phyloP scores from a whole-genome alignment of 164 flowering plant species.

The Annona cherimola region DNA sequence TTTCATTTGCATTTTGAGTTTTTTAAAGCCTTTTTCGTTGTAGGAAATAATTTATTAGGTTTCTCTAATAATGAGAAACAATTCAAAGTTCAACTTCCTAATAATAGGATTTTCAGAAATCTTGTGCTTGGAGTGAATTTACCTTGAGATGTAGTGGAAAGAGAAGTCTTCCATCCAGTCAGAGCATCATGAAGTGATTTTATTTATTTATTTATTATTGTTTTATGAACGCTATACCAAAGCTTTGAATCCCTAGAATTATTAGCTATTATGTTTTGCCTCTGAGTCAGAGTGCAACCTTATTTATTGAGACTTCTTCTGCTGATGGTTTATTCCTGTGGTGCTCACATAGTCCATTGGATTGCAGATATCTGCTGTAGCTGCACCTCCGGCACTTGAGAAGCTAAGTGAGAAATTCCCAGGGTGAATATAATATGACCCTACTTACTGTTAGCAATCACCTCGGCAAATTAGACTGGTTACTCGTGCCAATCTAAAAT shows the following conservation, averaged over 20 bases:
- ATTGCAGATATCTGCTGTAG: constrained; percentile 86
- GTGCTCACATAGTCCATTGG: background rate
- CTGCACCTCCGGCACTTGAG: constrained; percentile 94
- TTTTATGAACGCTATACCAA: background rate
- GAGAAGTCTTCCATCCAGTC: too few species aligned
- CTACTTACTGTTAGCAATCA: background rate
- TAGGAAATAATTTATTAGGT: too few species aligned
- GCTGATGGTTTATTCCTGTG: background rate
- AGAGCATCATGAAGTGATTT: background rate
- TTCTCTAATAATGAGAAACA: too few species aligned
- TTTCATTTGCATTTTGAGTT: too few species aligned
- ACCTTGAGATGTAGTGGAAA: too few species aligned
- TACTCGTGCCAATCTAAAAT: background rate
- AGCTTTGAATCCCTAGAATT: background rate
- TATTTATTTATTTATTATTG: too few species aligned
- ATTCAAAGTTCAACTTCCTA: background rate
- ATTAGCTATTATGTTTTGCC: background rate
- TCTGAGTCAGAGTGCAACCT: background rate
- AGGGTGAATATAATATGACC: constrained; percentile 43
- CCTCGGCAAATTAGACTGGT: background rate
- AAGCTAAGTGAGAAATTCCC: constrained; percentile 89
- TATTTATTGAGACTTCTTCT: background rate
- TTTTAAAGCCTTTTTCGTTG: too few species aligned
- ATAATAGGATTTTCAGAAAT: background rate
- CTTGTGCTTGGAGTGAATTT: background rate